Base-by-base conservation (phyloP, 805 yeast genomes). In the Millerozyma miso region DNA sequence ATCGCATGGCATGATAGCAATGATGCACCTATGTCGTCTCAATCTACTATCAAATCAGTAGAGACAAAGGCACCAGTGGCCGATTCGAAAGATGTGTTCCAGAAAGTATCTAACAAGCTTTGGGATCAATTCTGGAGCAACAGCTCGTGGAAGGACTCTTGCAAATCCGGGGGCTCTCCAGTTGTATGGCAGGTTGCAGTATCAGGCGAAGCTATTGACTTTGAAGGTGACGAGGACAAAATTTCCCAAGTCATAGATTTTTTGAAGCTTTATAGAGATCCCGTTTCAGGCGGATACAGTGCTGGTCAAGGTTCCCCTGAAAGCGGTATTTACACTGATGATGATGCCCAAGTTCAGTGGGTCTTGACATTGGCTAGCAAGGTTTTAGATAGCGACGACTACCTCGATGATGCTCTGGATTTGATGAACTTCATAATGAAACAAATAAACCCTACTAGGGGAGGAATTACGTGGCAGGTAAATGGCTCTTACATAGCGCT, bases 381-480 rank as follows among this genome's bases (percentile, higher is more conserved):
- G 18, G 17, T 26, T 6, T 35, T 18, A 13, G 16, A 13, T 16
- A 31, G 44, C 14, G 19, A 15, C 1, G 33, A 32, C 3, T 39
- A 43, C n/a, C 35, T 45, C 10, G 35, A 37, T 17, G 38, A 41
- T 17, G 53, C 58, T 3, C 19, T 38, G 19, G 44, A 39, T 16
- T 88, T 90, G 57, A 67, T 91, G 55, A 88, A 86, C 60, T 88
- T 79, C 67, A 84, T 89, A 43, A 81, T 83, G 45, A 74, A 71
- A 40, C 87, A 85, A 63, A 74, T 79, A 41, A 93, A 85, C 48
- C 83, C 83, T 33, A 84, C 81, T 17, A 63, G 38, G 13, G 62
- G 62, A 3, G 63, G 62, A 2, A 46, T 58, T 13, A 41, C 33
- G 14, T 59, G 62, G 62, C 19, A 40, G 5, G 41, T 46, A 16